These are phyloP conservation scores for Triticum urartu DNA, from an alignment of 176 grass and related monocot species.

Conservation along the genomic window DNA sequence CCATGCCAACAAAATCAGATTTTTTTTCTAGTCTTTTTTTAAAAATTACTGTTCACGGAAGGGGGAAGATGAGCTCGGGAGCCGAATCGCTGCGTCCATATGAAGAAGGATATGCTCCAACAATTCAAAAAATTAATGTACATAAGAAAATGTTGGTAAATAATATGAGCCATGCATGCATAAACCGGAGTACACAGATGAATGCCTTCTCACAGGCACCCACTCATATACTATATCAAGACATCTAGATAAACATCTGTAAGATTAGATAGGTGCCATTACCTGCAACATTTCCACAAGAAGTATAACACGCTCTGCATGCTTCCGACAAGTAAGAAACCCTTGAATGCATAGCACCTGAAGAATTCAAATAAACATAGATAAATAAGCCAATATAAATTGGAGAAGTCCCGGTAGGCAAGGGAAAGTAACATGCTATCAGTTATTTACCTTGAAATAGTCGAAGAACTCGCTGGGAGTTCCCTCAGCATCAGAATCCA, in stretches of 20 bases:
- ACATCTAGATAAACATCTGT: constrained; percentile 8
- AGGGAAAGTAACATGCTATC: constrained; percentile 18
- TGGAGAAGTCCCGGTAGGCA: background rate
- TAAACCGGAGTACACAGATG: background rate
- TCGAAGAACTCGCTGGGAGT: constrained; percentile 97
- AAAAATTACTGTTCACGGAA: no score
- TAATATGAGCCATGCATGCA: background rate
- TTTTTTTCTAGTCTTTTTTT: no score
- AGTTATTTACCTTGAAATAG: constrained; percentile 86
- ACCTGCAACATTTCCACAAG: constrained; percentile 99
- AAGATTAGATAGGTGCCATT: constrained; percentile 12
- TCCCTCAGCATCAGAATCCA: constrained; percentile 99
- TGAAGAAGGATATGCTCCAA: background rate
- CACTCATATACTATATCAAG: background rate
- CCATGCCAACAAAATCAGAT: no score
- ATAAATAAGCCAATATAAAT: constrained; percentile 16
- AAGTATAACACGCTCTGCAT: constrained; percentile 95
- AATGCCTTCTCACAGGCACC: background rate
- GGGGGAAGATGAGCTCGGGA: no score
- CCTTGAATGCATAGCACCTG: constrained; percentile 99
- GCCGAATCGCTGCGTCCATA: no score
- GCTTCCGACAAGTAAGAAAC: constrained; percentile 96
- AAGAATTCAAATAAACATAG: constrained; percentile 1
- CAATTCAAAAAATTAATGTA: background rate
- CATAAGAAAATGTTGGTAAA: constrained; percentile 2